Base-by-base conservation (phyloP, 2,329 filamentous ascomycete species). In the Colletotrichum destructivum region DNA sequence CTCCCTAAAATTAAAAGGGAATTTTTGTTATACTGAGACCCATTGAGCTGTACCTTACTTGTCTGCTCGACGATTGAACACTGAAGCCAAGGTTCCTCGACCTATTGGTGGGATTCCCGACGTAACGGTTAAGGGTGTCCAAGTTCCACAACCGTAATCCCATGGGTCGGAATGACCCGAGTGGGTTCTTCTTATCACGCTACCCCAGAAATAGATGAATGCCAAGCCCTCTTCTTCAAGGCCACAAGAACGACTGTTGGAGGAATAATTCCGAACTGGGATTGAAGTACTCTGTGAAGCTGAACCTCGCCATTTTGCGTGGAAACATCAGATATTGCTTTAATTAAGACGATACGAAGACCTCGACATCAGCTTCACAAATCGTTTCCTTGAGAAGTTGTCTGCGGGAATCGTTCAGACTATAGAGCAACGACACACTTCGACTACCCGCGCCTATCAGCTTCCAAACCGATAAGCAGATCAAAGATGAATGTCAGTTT, bases 181-280 rank as follows among this genome's bases (percentile, higher is more conserved):
- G 44, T 54, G 26, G 31, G 42, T 26, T 49, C 23, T 54, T 51
- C 64, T 64, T 52, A 52, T 54, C 59, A 21, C 65, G 55, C 26
- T 31, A 31, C 21, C 31, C 47, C 47, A 55, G 65, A 64, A 54
- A 60, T 60, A 71, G 47, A 69, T 54, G 59, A 71, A 46, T 31
- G 69, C 69, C 65, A 69, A 63, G 69, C 9, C 2, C 8, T 26
- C 13, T 18, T 52, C 16, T 31, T 31, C n/a, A 51, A 49, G 60
- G 69, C 46, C 60, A 60, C 23, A n/a, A 26, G 18, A 21, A 31
- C 44, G n/a, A 21, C 60, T 9, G 59, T 71, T 71, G 65, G 69
- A 71, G 69, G 69, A 71, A 71, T 62, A 71, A 64, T 46, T 71
- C 15, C 26, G 15, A 68, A 16, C 11, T 18, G 15, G 57, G 15